Evolutionary conservation across 169 alveolate species (phyloP), one percentile per base, ranked within the genome.

Genomic region (Babesia ovata): DNA sequence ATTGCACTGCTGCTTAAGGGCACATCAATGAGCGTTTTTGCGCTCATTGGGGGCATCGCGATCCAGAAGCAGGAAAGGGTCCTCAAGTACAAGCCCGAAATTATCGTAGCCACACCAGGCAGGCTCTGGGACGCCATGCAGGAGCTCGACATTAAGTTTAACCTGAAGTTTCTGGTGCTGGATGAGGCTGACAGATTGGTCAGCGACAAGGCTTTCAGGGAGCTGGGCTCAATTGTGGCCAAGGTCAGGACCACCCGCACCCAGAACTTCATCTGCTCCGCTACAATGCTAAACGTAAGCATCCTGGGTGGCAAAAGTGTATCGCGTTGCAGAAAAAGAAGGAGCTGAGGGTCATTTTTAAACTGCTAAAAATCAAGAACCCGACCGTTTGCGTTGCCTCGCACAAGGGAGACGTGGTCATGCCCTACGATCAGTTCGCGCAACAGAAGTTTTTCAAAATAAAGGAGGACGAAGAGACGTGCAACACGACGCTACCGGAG

Each of bases 131-230:
- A 84, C 52, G 67, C 79, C 62, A 73, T 90, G 74, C 53, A 58
- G 56, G 75, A 74, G 52, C 49, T 92, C 53, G 92, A 92, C 62
- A 75, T 90, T 71, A 67, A 69, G 58, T 73, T 90, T 36, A 73
- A 86, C 60, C 91, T 92, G n/a, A 63, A 82, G 74, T 91, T 89
- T 44, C 88, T 96, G 63, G 94, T 96, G 29, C 65, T 96, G 52
- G 99, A 96, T 82, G 99, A 96, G 87, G 99, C 98, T 21, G 99
- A 96, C 78, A 87, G 95, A 72, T 90, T 95, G 94, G 70, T 95
- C 33, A 97, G 93, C 75, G 94, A 83, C 21, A 66, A 73, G 50
- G 39, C 85, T 16, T 74, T 58, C 70, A 75, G 44, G 52, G 90
- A 83, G 21, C 67, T 83, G 44, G 72, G 70, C 17, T 26, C 49